Percentiles rank a stretch among this genome's conserved stretches.
Evolutionary conservation across 345 rosid species (phyloP).

Genomic region (Viola odorata): DNA sequence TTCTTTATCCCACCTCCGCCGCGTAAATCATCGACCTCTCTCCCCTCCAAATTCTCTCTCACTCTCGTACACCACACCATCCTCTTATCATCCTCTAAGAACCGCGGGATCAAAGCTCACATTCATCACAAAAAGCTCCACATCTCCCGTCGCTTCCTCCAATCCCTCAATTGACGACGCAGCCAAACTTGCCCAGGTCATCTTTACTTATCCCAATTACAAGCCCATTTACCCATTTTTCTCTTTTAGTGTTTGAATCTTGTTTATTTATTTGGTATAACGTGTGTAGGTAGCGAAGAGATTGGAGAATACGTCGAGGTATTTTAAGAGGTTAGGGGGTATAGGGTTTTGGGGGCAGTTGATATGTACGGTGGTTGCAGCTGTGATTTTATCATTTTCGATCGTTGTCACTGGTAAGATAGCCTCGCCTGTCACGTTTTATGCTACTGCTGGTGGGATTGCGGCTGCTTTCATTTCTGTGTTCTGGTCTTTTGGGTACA

Average conservation of each 20-base stretch:
- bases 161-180: conserved; percentile 37
- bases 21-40: conserved; percentile 2
- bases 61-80: conserved; percentile 7
- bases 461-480: conserved; percentile 86
- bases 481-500: conserved; percentile 94
- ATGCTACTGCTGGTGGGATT: conserved; percentile 82
- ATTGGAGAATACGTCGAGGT: conserved; percentile 82
- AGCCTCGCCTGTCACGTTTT: conserved; percentile 77
- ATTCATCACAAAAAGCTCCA: conserved; percentile 18
- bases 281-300: conserved; percentile 76
- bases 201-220: background rate
- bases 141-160: conserved; percentile 36
- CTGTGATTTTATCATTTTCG: conserved; percentile 86
- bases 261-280: background rate
- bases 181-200: conserved; percentile 78
- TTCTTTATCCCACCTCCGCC: conserved; percentile 11
- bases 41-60: conserved; percentile 15
- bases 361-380: conserved; percentile 72
- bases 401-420: conserved; percentile 70
- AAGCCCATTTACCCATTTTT: too few species aligned
- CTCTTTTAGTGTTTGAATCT: background rate
- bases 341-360: conserved; percentile 98
- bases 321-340: conserved; percentile 83
- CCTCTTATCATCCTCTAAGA: conserved; percentile 19
- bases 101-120: conserved; percentile 26